A percentile compares a stretch with the other conserved stretches of the same genome.
Conservation (phyloP, 371 early-diverging fungal genomes). For the Lichtheimia hyalospora region DNA sequence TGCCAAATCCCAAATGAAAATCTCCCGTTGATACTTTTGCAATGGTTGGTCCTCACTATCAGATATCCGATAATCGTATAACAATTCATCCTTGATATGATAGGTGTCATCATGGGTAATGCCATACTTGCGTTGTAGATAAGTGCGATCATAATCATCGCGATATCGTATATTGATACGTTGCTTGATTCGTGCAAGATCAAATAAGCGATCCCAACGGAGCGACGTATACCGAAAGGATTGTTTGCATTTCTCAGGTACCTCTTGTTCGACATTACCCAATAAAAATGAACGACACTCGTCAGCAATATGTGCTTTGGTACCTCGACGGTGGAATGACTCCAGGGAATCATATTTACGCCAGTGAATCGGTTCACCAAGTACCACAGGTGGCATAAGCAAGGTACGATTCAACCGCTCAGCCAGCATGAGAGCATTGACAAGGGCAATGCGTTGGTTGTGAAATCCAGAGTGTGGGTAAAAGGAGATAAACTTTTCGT, state of each 20-base stretch:
- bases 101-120: constrained; percentile 25
- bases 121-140: constrained; percentile 23
- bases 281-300: constrained; percentile 7
- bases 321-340: constrained; percentile 29
- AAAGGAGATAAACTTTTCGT: constrained; percentile 49
- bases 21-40: constrained; percentile 36
- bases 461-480: constrained; percentile 64
- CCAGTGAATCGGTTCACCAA: constrained; percentile 46
- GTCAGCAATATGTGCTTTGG: constrained; percentile 16
- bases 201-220: constrained; percentile 41
- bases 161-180: constrained; percentile 30
- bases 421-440: constrained; percentile 56
- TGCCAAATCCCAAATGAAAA: constrained; percentile 40
- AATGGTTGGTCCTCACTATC: constrained; percentile 30
- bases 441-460: constrained; percentile 58
- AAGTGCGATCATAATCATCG: constrained; percentile 19
- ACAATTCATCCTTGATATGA: constrained; percentile 34
- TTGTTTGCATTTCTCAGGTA: constrained; percentile 22
- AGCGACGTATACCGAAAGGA: constrained; percentile 37
- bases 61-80: constrained; percentile 53
- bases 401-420: constrained; percentile 52
- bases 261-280: constrained; percentile 1
- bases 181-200: constrained; percentile 26
- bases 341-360: constrained; percentile 37
- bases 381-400: constrained; percentile 53